Conservation (phyloP, 768 basidiomycete genomes). For the Rickenella mellea region DNA sequence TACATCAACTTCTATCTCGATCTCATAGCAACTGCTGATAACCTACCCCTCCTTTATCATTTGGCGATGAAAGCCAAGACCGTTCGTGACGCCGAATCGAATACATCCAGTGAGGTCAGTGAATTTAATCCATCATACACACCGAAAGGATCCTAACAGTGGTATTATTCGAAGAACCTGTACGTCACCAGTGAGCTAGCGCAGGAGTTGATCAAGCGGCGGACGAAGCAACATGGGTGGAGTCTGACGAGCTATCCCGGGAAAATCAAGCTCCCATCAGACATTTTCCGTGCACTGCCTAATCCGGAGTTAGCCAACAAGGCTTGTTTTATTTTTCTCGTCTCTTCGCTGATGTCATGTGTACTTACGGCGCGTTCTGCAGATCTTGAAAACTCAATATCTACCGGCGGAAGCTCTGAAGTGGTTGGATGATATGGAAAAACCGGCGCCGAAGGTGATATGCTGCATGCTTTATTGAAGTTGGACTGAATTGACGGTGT, state of each 20-base stretch:
- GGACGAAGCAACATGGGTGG: constrained; percentile 62
- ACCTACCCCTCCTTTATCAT: constrained; percentile 74
- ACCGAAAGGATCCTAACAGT: not conserved
- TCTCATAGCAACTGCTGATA: constrained; percentile 67
- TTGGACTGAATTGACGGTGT: not conserved
- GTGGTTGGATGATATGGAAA: constrained; percentile 43
- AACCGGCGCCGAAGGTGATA: constrained; percentile 7
- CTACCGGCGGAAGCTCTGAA: constrained; percentile 47
- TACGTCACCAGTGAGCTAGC: constrained; percentile 85
- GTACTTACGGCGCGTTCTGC: not conserved
- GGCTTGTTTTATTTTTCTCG: constrained; percentile 24
- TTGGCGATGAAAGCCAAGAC: constrained; percentile 80
- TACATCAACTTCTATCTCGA: constrained; percentile 87
- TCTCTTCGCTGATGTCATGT: not conserved
- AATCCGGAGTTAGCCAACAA: constrained; percentile 55
- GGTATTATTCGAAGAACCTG: constrained; percentile 51
- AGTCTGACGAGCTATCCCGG: constrained; percentile 71
- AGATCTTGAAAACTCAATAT: constrained; percentile 65
- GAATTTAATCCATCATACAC: not conserved
- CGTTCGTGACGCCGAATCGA: constrained; percentile 68
- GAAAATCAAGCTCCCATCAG: constrained; percentile 67
- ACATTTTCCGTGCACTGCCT: constrained; percentile 70
- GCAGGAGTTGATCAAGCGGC: constrained; percentile 72
- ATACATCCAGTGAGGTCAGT: constrained; percentile 59
- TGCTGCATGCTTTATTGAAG: constrained; percentile 7